Base-by-base conservation (phyloP, 2,329 filamentous ascomycete species). In the Colletotrichum euphorbiae region DNA sequence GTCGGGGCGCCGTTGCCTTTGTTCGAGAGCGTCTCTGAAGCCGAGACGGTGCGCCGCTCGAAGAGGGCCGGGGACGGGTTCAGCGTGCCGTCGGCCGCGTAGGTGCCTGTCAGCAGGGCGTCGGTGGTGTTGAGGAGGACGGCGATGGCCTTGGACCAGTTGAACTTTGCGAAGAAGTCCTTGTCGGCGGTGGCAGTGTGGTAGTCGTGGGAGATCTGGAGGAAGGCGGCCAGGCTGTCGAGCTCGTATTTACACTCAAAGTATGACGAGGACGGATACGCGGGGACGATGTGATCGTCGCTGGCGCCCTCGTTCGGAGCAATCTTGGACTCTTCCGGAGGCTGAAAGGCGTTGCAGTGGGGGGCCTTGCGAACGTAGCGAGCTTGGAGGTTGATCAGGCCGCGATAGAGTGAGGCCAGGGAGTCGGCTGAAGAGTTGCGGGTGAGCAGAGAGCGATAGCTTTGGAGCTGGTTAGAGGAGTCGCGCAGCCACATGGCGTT, bases 201-300 rank as follows among this genome's bases (percentile, higher is more conserved):
- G 81, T 97, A 98, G 74, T 96, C 89, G 71, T 93, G 92, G 1
- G 89, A 90, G 5, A 98, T 84, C 46, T 93, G 89, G 7, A 98
- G 84, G 78, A 98, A 98, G 33, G 93, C 90, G 0, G 94, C 93
- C 1, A 98, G 85, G 11, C 92, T 95, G 81, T 98, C 94, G 51
- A 98, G 89, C 80, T 98, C 95, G 78, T 96, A 69, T 79, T 98
- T 98, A 86, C 95, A 98, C 78, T 98, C 95, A 75, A 96, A 98
- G 0, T 97, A 84, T 73, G 91, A 92, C 28, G 92, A 90, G 31
- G 84, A 80, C 0, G 93, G 92, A 82, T 70, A 88, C 79, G 83
- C 80, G 74, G 79, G 73, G 77, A 38, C 40, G 48, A 69, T 54
- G 9, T 60, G 48, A 15, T 93, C 91, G n/a, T 85, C 85, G 58